Evolutionary conservation across 768 basidiomycete genomes (phyloP), one percentile per base, ranked within the genome.

Genomic region (Naganishia vishniacii): DNA sequence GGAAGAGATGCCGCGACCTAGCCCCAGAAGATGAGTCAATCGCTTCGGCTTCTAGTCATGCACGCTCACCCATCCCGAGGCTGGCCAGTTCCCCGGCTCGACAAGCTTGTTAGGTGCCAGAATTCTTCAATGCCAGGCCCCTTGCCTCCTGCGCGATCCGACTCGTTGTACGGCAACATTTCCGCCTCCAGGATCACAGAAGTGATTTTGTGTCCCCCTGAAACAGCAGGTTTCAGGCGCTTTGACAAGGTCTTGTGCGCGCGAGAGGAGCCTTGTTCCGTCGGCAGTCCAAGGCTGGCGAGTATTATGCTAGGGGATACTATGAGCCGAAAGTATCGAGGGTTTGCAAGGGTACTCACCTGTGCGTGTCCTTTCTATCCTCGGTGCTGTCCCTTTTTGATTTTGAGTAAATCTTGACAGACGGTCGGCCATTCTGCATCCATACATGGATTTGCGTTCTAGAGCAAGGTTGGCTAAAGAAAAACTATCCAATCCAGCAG

Each of bases 371-470:
- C 48, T 80, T 68, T 32, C 92, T 82, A 71, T 93, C 91, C 59
- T 78, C 60, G 0, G 91, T 94, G 29, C 88, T 91, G 70, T 94
- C 84, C 18, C 91, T 78, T 63, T 83, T 86, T 70, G 88, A 91
- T 77, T 97, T 94, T 79, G 89, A 91, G 73, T 87, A 91, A 42
- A 94, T 91, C 0, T 78, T 85, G 65, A 93, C 87, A 34, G 78
- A 79, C 4, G 81, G 76, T 5, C 74, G 68, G 0, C 70, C 74
- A 0, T 79, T 73, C 3, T 69, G 70, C 1, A 86, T 72, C 71
- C 86, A 80, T 25, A 91, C 83, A 71, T 97, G 92, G 28, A 93
- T 90, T 70, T 97, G 92, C 61, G 91, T 86, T n/a, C 79, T 80
- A 60, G 0, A 13, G 16, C n/a, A 56, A 61, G 23, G 25, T 8